These are phyloP conservation scores for Pharus latifolius DNA, from an alignment of 176 grass and related monocot genomes.

Conservation along the genomic window DNA sequence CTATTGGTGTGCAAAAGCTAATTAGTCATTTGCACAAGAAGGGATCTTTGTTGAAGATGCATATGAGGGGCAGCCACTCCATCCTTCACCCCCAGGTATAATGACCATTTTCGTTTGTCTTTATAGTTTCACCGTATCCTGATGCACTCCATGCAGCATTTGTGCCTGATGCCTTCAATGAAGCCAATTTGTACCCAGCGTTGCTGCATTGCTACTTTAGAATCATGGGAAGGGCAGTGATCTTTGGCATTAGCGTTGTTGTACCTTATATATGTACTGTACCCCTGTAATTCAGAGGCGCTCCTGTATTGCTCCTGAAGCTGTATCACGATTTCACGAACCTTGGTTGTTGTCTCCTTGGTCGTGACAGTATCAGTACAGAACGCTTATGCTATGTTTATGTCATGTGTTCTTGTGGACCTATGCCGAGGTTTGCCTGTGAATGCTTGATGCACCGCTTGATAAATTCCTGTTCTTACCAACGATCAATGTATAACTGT, in stretches of 20 bases:
- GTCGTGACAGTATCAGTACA: neutral
- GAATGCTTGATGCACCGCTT: too few relatives aligned
- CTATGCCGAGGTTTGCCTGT: neutral
- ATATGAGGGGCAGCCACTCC: neutral
- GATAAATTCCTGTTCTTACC: too few relatives aligned
- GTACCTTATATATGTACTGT: neutral
- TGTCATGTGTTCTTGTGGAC: neutral
- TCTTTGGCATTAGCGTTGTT: neutral
- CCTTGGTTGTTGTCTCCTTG: neutral
- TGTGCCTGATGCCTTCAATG: neutral
- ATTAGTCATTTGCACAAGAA: neutral
- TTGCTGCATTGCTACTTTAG: too few relatives aligned
- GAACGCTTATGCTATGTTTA: neutral
- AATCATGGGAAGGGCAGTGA: neutral
- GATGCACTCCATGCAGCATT: neutral
- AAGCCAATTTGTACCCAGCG: neutral
- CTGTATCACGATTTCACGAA: neutral
- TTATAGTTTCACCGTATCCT: neutral
- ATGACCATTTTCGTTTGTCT: neutral
- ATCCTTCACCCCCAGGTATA: neutral
- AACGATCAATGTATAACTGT: too few relatives aligned
- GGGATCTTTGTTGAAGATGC: neutral
- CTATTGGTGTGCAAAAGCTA: neutral
- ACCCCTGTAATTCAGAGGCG: neutral
- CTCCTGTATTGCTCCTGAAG: neutral